These are phyloP conservation scores for Penicillium sp. DNA, from an alignment of 2,329 filamentous ascomycete species.

Conservation along the genomic window DNA sequence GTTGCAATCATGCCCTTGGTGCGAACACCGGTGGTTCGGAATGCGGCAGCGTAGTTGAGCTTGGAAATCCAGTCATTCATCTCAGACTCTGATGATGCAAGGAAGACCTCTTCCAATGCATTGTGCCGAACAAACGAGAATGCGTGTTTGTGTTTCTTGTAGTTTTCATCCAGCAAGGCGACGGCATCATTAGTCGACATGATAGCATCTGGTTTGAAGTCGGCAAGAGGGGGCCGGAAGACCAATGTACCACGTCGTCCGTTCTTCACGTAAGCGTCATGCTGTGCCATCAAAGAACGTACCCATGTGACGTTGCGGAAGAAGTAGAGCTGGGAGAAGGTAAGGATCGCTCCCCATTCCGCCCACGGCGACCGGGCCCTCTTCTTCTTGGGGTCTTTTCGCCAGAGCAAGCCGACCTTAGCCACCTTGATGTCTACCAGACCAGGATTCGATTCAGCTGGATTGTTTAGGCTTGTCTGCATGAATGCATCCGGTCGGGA, in stretches of 20 bases:
- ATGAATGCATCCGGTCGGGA: slow-evolving; percentile 95
- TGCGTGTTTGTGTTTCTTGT: slow-evolving; percentile 91
- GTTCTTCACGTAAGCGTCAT: slow-evolving; percentile 76
- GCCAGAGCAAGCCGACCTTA: slow-evolving; percentile 91
- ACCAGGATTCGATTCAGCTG: slow-evolving; percentile 81
- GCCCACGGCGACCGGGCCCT: slow-evolving; percentile 96
- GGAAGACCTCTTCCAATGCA: slow-evolving; percentile 81
- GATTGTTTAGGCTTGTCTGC: slow-evolving; percentile 81
- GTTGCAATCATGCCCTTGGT: slow-evolving; percentile 85
- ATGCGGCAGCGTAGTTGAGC: slow-evolving; percentile 93
- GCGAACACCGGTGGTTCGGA: slow-evolving; percentile 84
- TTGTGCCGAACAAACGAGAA: slow-evolving; percentile 87
- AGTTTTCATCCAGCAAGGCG: slow-evolving; percentile 77
- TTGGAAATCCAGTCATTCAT: slow-evolving; percentile 97
- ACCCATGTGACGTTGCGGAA: slow-evolving; percentile 93
- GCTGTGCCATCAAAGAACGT: slow-evolving; percentile 84
- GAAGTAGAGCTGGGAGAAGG: slow-evolving; percentile 94
- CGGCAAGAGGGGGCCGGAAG: slow-evolving; percentile 83
- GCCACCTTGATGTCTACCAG: slow-evolving; percentile 97
- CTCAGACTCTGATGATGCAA: slow-evolving; percentile 86
- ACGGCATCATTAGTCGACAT: slow-evolving; percentile 94
- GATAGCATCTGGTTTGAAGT: slow-evolving; percentile 90
- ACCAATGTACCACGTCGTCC: slow-evolving; percentile 75
- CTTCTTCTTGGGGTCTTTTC: slow-evolving; percentile 90
- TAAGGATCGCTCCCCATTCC: slow-evolving; percentile 96